These are phyloP conservation scores for Fagopyrum esculentum DNA, from an alignment of 148 eudicot genomes.

Conservation along the genomic window DNA sequence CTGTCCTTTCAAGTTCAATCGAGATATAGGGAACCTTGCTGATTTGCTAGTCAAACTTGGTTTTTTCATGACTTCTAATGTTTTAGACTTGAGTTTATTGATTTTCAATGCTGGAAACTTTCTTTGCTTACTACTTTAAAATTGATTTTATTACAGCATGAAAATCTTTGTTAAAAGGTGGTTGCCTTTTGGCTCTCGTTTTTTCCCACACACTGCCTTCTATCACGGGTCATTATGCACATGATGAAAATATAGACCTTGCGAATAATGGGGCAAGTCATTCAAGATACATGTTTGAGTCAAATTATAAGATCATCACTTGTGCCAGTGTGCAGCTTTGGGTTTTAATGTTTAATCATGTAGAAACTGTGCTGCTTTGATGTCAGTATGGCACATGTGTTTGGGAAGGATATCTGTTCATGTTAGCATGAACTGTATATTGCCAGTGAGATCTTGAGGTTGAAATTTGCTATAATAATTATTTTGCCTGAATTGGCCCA, in stretches of 20 bases:
- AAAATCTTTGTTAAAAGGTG: too few relatives aligned
- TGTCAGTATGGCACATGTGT: neutral
- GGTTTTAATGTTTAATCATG: neutral
- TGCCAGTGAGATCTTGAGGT: neutral
- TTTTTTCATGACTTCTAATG: too few relatives aligned
- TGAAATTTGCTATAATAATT: neutral
- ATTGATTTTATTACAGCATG: too few relatives aligned
- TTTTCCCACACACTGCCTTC: too few relatives aligned
- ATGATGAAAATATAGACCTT: neutral
- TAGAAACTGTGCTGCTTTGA: neutral
- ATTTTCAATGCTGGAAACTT: too few relatives aligned
- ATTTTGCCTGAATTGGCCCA: neutral
- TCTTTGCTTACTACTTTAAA: too few relatives aligned
- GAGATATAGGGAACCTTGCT: too few relatives aligned
- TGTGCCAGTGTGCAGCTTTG: neutral
- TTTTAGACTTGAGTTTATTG: too few relatives aligned
- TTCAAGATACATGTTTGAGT: neutral
- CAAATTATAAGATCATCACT: neutral
- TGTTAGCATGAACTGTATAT: neutral
- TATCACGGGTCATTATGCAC: too few relatives aligned
- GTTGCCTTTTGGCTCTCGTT: too few relatives aligned
- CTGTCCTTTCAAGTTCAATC: too few relatives aligned
- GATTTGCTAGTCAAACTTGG: too few relatives aligned
- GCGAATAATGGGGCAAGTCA: neutral
- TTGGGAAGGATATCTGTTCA: neutral